A percentile compares a stretch with the other conserved stretches of the same genome.
These are phyloP conservation scores for Didymellaceae sp. DNA, from an alignment of 2,329 filamentous ascomycete species.

Conservation along the genomic window DNA sequence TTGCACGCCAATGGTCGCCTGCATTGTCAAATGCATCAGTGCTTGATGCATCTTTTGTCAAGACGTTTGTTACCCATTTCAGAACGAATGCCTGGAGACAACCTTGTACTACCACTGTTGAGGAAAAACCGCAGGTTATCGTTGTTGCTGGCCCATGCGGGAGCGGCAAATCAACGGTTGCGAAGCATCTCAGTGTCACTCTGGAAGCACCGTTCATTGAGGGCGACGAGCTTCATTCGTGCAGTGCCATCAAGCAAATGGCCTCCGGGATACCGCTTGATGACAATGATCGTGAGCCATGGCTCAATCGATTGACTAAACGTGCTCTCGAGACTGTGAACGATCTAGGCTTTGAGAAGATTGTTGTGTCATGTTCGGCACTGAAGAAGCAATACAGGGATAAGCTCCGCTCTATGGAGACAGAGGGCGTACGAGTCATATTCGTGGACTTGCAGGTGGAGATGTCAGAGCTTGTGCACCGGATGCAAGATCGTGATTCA, in stretches of 20 bases:
- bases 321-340: constrained; percentile 20
- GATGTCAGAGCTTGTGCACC: constrained; percentile 36
- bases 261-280: constrained; percentile 35
- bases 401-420: constrained; percentile 32
- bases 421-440: constrained; percentile 25
- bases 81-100: constrained; percentile 22
- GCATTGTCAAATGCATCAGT: constrained; percentile 24
- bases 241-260: constrained; percentile 45
- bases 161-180: constrained; percentile 52
- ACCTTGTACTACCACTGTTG: background rate
- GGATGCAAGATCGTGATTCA: constrained; percentile 33
- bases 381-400: constrained; percentile 46
- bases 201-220: constrained; percentile 50
- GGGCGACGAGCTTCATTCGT: constrained; percentile 50
- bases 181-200: constrained; percentile 35
- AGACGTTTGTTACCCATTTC: constrained; percentile 32
- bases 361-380: constrained; percentile 52
- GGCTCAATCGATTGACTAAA: constrained; percentile 32
- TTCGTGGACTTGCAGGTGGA: constrained; percentile 50
- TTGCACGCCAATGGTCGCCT: constrained; percentile 24
- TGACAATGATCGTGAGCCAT: constrained; percentile 40
- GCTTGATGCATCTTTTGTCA: constrained; percentile 23
- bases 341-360: constrained; percentile 20
- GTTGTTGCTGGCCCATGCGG: constrained; percentile 52
- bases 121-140: constrained; percentile 32